Evolutionary conservation across 768 basidiomycete species (phyloP).

Genomic region (Rhizopogon sp.): DNA sequence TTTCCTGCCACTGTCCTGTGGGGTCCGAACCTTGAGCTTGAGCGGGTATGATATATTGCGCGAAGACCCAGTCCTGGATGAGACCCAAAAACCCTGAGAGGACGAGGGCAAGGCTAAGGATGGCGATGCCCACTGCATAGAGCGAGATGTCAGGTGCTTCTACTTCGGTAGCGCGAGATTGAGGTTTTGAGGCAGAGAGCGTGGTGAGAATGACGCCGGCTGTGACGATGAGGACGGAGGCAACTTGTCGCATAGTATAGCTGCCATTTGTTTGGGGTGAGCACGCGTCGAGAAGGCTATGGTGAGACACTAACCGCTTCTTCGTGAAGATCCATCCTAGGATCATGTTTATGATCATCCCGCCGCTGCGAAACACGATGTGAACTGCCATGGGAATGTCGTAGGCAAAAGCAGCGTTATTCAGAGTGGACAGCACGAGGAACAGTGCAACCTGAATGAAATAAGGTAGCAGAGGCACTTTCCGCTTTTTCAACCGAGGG

Average conservation of each 20-base stretch:
- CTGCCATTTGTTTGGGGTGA: conserved; percentile 28
- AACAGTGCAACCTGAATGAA: conserved; percentile 79
- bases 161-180: conserved; percentile 6
- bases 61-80: conserved; percentile 77
- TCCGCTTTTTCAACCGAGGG: conserved; percentile 54
- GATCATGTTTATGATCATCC: conserved; percentile 77
- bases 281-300: background rate
- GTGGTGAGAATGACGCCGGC: conserved; percentile 77
- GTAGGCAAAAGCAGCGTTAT: conserved; percentile 89
- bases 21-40: conserved; percentile 17
- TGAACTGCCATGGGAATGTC: conserved; percentile 88
- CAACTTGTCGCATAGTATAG: conserved; percentile 59
- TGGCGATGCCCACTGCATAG: conserved; percentile 67
- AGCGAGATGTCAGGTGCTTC: conserved; percentile 10
- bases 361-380: conserved; percentile 91
- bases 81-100: conserved; percentile 80
- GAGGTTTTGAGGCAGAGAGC: conserved; percentile 57
- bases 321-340: conserved; percentile 66
- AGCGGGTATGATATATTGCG: conserved; percentile 31
- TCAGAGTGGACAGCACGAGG: conserved; percentile 73
- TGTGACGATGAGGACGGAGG: conserved; percentile 79
- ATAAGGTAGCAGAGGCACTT: conserved; percentile 71
- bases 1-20: conserved; percentile 71
- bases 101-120: conserved; percentile 73
- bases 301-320: conserved; percentile 45